A percentile compares a stretch with the other conserved stretches of the same genome.
These are phyloP conservation scores for Ogataea methylovora DNA, from an alignment of 805 yeast species.

Conservation along the genomic window DNA sequence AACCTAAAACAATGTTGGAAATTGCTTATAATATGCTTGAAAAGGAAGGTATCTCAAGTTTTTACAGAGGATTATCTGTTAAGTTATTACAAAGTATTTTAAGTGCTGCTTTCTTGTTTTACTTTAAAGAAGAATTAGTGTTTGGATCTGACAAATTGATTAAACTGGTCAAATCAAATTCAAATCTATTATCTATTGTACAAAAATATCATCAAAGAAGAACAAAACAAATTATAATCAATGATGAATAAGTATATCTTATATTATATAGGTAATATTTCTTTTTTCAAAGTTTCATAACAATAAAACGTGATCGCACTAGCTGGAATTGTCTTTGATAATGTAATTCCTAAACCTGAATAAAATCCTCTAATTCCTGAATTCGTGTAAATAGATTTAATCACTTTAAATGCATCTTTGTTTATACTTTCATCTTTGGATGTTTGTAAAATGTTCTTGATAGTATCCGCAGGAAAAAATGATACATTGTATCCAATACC, in stretches of 20 bases:
- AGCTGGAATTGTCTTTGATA: slow-evolving; percentile 80
- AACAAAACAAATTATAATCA: too few relatives aligned
- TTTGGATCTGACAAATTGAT: slow-evolving; percentile 48
- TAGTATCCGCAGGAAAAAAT: slow-evolving; percentile 84
- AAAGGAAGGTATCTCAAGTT: slow-evolving; percentile 67
- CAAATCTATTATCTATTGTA: too few relatives aligned
- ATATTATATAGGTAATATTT: too few relatives aligned
- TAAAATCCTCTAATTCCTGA: slow-evolving; percentile 72
- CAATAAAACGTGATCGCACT: slow-evolving; percentile 80
- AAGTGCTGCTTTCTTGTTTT: slow-evolving; percentile 86
- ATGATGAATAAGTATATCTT: too few relatives aligned
- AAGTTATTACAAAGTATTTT: slow-evolving; percentile 78
- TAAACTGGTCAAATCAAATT: slow-evolving; percentile 18
- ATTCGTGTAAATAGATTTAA: slow-evolving; percentile 29
- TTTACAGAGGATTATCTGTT: slow-evolving; percentile 75
- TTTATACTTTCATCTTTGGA: slow-evolving; percentile 15
- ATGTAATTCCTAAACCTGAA: slow-evolving; percentile 78
- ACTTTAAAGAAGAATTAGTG: slow-evolving; percentile 82
- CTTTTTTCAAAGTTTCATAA: slow-evolving; percentile 55
- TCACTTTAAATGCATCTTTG: slow-evolving; percentile 28
- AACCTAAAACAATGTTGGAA: slow-evolving; percentile 31
- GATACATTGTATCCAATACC: slow-evolving; percentile 78
- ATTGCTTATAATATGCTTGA: slow-evolving; percentile 51
- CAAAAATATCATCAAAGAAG: too few relatives aligned
- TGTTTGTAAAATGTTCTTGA: slow-evolving; percentile 82